phyloP scores from a whole-genome alignment of 1,139 yeast genomes.

The Geotrichum fermentans region DNA sequence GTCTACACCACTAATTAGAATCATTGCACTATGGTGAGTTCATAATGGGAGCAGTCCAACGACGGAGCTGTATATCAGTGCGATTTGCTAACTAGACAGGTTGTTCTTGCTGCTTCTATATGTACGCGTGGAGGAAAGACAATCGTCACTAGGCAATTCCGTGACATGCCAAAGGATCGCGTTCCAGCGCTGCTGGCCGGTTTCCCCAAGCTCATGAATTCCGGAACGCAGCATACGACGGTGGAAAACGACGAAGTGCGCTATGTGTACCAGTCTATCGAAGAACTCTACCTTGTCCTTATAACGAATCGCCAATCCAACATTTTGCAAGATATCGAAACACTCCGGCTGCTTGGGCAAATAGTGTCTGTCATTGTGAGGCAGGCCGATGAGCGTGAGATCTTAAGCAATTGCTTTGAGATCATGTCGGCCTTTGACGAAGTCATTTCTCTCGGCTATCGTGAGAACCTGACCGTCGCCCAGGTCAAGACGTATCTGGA shows the following conservation, averaged over 20 bases:
- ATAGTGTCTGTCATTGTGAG: constrained; percentile 75
- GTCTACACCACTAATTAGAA: too few species aligned
- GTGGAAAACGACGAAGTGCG: constrained; percentile 91
- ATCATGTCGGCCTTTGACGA: constrained; percentile 91
- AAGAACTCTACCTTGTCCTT: constrained; percentile 84
- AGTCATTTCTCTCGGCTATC: constrained; percentile 81
- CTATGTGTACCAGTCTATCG: constrained; percentile 93
- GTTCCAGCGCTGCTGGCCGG: constrained; percentile 81
- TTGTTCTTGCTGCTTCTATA: constrained; percentile 87
- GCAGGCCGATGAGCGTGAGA: constrained; percentile 74
- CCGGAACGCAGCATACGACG: constrained; percentile 81
- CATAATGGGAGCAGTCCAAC: too few species aligned
- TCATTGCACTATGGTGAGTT: too few species aligned
- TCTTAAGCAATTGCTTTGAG: constrained; percentile 80
- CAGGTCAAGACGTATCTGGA: constrained; percentile 89
- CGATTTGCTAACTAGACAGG: constrained; percentile 37
- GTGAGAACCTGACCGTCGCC: constrained; percentile 74
- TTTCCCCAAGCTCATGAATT: constrained; percentile 73
- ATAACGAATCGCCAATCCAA: constrained; percentile 90
- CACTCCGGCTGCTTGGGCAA: constrained; percentile 79
- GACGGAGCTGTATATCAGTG: background rate
- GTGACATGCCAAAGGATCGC: constrained; percentile 77
- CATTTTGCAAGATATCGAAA: constrained; percentile 90
- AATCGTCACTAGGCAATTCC: constrained; percentile 85
- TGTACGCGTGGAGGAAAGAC: constrained; percentile 95